A percentile compares a stretch with the other conserved stretches of the same genome.
Evolutionary conservation across 441 rosid species (phyloP).

Genomic region (Bruguiera hainesii): DNA sequence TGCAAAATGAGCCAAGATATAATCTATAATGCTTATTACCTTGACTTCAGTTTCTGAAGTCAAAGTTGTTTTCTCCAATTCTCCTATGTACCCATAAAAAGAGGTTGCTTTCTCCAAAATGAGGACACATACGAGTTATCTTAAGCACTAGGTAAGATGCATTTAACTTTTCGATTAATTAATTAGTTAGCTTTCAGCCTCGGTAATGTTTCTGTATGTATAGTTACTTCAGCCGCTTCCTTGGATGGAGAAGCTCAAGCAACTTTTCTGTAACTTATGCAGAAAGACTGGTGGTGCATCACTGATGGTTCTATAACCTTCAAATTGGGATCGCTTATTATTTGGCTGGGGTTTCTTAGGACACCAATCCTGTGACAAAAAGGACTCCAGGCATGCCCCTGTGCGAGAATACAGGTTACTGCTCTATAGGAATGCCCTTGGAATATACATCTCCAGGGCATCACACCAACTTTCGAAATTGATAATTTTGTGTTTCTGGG

Average conservation of each 20-base stretch:
- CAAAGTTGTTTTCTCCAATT: constrained; percentile 28
- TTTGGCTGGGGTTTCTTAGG: too few relatives aligned
- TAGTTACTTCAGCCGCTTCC: constrained; percentile 49
- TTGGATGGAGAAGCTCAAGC: constrained; percentile 50
- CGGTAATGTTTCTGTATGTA: neutral
- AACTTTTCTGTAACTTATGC: constrained; percentile 25
- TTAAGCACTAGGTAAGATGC: constrained; percentile 48
- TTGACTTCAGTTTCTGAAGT: constrained; percentile 36
- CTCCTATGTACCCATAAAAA: constrained; percentile 24
- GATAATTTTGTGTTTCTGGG: too few relatives aligned
- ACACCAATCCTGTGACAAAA: too few relatives aligned
- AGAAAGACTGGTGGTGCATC: constrained; percentile 10
- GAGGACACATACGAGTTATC: constrained; percentile 17
- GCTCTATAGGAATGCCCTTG: too few relatives aligned
- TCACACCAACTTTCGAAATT: too few relatives aligned
- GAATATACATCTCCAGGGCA: too few relatives aligned
- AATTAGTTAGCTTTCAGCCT: neutral
- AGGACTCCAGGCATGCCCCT: too few relatives aligned
- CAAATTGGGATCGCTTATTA: too few relatives aligned
- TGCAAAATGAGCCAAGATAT: too few relatives aligned
- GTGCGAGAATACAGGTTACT: too few relatives aligned
- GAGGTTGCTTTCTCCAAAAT: constrained; percentile 31
- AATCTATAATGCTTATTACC: too few relatives aligned
- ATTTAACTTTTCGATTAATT: neutral
- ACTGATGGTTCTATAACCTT: neutral